Evolutionary conservation across 805 yeast genomes (phyloP).

Genomic region (Candida rishiriensis): DNA sequence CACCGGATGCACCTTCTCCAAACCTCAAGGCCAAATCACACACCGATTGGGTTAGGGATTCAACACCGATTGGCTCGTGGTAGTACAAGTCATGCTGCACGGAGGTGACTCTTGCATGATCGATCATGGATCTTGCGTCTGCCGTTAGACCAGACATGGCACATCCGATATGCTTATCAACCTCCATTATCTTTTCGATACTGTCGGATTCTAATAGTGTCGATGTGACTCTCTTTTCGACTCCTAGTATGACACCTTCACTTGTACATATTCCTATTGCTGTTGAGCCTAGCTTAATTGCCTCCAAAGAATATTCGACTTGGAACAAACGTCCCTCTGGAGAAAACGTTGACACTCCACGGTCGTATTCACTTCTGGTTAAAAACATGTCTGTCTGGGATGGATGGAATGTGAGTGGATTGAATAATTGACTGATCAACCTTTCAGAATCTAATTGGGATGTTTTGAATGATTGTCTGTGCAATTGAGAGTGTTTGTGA

Average conservation of each 20-base stretch:
- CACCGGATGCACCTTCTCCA: constrained; percentile 97
- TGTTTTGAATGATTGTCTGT: too few species aligned
- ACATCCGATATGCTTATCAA: constrained; percentile 92
- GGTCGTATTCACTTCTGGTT: constrained; percentile 98
- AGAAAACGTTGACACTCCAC: constrained; percentile 97
- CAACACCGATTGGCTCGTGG: constrained; percentile 89
- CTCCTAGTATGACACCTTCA: constrained; percentile 94
- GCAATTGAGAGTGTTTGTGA: too few species aligned
- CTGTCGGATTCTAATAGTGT: constrained; percentile 85
- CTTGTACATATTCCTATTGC: constrained; percentile 96
- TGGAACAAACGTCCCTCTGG: constrained; percentile 98
- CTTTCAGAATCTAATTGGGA: too few species aligned
- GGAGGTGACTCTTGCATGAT: constrained; percentile 90
- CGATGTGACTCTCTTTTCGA: constrained; percentile 95
- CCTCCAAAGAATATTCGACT: constrained; percentile 96
- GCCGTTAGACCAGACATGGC: constrained; percentile 99
- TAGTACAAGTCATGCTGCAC: constrained; percentile 86
- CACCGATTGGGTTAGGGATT: constrained; percentile 90
- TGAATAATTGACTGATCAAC: background rate
- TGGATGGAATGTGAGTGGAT: background rate
- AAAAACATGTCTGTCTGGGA: constrained; percentile 68
- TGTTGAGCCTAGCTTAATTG: constrained; percentile 94
- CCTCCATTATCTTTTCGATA: constrained; percentile 93
- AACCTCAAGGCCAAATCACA: constrained; percentile 95
- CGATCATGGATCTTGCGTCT: constrained; percentile 97